Evolutionary conservation across 192 early-diverging fungal species (phyloP).

Genomic region (Coemansia sp.): DNA sequence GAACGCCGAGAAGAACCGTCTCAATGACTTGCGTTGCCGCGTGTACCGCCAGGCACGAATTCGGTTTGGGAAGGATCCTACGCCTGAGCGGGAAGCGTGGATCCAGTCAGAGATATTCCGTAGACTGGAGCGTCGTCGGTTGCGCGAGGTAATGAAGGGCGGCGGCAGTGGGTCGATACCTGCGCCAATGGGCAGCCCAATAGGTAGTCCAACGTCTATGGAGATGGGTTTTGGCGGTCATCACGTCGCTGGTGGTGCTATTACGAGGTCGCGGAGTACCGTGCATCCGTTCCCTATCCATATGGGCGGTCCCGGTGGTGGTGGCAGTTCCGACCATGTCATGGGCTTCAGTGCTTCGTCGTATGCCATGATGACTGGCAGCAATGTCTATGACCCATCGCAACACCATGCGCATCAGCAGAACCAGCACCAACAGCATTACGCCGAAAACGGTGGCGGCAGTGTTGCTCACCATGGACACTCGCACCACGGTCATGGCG

Average conservation of each 20-base stretch:
- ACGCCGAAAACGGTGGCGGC: slow-evolving; percentile 11
- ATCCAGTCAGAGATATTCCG: slow-evolving; percentile 66
- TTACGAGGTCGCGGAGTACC: slow-evolving; percentile 46
- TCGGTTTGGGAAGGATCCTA: slow-evolving; percentile 64
- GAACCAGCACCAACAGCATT: slow-evolving; percentile 22
- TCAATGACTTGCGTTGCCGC: slow-evolving; percentile 73
- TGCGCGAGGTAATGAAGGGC: slow-evolving; percentile 55
- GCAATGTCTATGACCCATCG: slow-evolving; percentile 23
- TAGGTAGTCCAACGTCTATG: slow-evolving; percentile 18
- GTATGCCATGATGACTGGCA: slow-evolving; percentile 48
- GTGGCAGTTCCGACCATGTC: slow-evolving; percentile 23
- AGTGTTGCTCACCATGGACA: slow-evolving; percentile 8
- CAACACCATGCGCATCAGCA: slow-evolving; percentile 27
- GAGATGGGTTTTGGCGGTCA: slow-evolving; percentile 19
- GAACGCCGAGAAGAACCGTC: slow-evolving; percentile 60
- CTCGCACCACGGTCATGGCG: slow-evolving; percentile 16
- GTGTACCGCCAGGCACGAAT: slow-evolving; percentile 67
- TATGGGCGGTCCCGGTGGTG: not conserved
- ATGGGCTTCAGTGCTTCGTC: slow-evolving; percentile 41
- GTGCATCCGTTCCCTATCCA: slow-evolving; percentile 50
- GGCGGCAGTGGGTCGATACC: slow-evolving; percentile 36
- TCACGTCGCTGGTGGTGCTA: slow-evolving; percentile 24
- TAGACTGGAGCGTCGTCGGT: slow-evolving; percentile 47
- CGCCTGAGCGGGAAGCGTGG: slow-evolving; percentile 63
- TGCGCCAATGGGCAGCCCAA: slow-evolving; percentile 34